Base-by-base conservation (phyloP, 2,329 filamentous ascomycete genomes). In the Fusarium incarnatum region DNA sequence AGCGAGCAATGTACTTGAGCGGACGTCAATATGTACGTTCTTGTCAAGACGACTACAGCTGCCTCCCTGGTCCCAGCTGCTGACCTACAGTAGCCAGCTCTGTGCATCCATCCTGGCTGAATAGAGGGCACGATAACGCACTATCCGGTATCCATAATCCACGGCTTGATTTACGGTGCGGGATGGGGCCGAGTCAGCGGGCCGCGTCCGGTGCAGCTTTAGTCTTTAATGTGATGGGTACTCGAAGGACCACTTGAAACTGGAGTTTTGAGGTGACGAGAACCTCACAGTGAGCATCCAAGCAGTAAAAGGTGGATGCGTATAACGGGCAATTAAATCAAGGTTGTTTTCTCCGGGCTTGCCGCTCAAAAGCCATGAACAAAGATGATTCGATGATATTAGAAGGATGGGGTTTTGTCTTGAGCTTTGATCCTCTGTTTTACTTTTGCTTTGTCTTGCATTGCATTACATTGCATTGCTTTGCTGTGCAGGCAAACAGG, bases 201-300 rank as follows among this genome's bases (percentile, higher is more conserved):
- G 44, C 45, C 47, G 22, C 34, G n/a, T 53, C 40, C 41, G 28
- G 32, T 50, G 50, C 37, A 41, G 23, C 37, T 55, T 46, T 32
- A 41, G 28, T 46, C 23, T 40, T 28, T 27, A 22, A 10, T 52
- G 15, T 20, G 22, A 18, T 52, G 12, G 20, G 13, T 58, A 37
- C 45, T 12, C 20, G 27, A 59, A 32, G 28, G 48, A 28, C 34
- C 20, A 48, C 34, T 53, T n/a, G 52, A 27, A 25, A 18, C 46
- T 49, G 32, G 40, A 42, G n/a, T 40, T 30, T 37, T 28, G 13
- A 45, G 20, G n/a, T 25, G 13, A 48, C 20, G 52, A 58, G 56
- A 68, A 64, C 68, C 59, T 70, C 55, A 61, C 56, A 49, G 64
- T 68, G 60, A 67, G n/a, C 16, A 37, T 37, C 18, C 18, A 49